These are phyloP conservation scores for Cladorrhinum samala DNA, from an alignment of 495 filamentous ascomycete species.

Conservation along the genomic window DNA sequence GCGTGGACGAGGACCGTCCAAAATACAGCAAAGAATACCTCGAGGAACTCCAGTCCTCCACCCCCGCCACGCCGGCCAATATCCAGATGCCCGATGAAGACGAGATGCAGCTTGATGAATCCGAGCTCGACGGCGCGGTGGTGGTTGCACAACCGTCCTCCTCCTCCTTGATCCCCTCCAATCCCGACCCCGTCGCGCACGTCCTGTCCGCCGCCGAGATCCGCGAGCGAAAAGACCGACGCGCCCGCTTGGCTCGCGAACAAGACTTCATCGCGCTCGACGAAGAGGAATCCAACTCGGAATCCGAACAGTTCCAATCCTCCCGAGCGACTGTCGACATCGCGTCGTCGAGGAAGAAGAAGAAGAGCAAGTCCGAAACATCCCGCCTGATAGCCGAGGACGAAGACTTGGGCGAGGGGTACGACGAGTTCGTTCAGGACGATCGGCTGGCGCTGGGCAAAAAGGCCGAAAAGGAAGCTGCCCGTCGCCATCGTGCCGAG, in stretches of 20 bases:
- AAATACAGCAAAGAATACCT: conserved; percentile 84
- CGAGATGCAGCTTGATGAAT: conserved; percentile 44
- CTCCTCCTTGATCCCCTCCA: conserved; percentile 3
- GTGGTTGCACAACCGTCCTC: conserved; percentile 51
- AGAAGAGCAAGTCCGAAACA: conserved; percentile 53
- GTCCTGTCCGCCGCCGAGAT: conserved; percentile 85
- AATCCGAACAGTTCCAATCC: conserved; percentile 20
- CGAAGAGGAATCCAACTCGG: conserved; percentile 49
- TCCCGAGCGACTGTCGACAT: conserved; percentile 33
- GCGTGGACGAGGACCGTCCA: conserved; percentile 62
- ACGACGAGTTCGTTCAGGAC: conserved; percentile 87
- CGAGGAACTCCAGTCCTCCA: conserved; percentile 74
- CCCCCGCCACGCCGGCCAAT: conserved; percentile 68
- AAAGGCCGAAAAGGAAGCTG: conserved; percentile 72
- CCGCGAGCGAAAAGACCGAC: conserved; percentile 81
- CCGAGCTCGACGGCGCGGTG: conserved; percentile 52
- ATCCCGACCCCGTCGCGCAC: conserved; percentile 12
- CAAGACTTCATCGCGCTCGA: conserved; percentile 70
- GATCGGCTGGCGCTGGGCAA: conserved; percentile 70
- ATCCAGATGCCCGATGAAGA: conserved; percentile 30
- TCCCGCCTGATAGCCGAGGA: conserved; percentile 79
- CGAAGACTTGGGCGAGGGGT: conserved; percentile 91
- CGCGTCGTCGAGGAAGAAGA: conserved; percentile 36
- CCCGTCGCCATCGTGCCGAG: conserved; percentile 57
- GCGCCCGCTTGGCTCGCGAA: conserved; percentile 71